Conservation (phyloP, 495 filamentous ascomycete species). For the Parathielavia appendiculata region DNA sequence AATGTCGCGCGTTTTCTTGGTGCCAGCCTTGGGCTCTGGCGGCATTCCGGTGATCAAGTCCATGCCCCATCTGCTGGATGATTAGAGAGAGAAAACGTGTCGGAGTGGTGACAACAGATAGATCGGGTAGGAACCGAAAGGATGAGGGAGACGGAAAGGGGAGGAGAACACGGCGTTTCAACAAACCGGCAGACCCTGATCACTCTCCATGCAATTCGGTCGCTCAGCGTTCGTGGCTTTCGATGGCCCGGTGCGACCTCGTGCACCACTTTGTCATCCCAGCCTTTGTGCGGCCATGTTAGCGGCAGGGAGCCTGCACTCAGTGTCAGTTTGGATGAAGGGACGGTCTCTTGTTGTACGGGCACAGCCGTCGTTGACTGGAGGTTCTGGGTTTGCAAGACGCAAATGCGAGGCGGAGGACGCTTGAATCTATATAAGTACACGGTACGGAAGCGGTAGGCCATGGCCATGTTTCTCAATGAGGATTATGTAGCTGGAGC, state of each 20-base stretch:
- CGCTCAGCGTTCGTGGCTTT: slow-evolving; percentile 32
- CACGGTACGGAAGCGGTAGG: no score
- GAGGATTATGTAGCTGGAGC: no score
- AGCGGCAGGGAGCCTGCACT: slow-evolving; percentile 45
- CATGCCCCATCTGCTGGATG: slow-evolving; percentile 39
- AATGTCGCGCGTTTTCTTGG: slow-evolving; percentile 30
- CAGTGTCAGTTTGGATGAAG: slow-evolving; percentile 35
- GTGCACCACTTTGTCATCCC: slow-evolving; percentile 43
- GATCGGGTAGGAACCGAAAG: neutral
- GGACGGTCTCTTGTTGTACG: neutral
- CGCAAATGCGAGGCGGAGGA: no score
- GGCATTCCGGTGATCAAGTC: slow-evolving; percentile 44
- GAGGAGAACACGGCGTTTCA: no score
- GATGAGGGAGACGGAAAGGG: neutral
- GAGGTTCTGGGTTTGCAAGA: neutral
- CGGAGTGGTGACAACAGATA: neutral
- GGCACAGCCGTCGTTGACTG: neutral
- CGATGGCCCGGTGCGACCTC: slow-evolving; percentile 38
- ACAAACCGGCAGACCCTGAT: slow-evolving; percentile 30
- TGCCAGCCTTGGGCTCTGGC: slow-evolving; percentile 37
- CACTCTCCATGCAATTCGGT: slow-evolving; percentile 42
- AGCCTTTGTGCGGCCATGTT: slow-evolving; percentile 66
- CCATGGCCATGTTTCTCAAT: no score
- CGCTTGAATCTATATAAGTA: no score
- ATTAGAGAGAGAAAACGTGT: neutral